phyloP scores from a whole-genome alignment of 257 asterid genomes.

The Nemophila menziesii region DNA sequence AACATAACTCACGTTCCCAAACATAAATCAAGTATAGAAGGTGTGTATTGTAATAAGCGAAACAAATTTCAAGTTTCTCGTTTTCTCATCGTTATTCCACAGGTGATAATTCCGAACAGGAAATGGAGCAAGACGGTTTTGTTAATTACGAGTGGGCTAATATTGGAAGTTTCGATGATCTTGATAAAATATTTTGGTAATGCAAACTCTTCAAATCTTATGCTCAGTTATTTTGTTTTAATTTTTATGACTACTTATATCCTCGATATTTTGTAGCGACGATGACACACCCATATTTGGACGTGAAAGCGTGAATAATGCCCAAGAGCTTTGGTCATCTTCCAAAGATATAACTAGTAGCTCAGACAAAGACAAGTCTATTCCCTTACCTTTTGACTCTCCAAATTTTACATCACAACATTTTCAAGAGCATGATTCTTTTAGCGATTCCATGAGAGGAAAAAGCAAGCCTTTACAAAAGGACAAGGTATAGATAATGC shows the following conservation, averaged over 20 bases:
- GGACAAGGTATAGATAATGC: conserved; percentile 32
- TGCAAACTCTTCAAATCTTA: conserved; percentile 10
- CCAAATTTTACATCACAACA: conserved; percentile 36
- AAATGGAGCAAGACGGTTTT: conserved; percentile 51
- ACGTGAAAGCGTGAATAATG: conserved; percentile 33
- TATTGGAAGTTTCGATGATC: conserved; percentile 89
- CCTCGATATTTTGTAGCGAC: conserved; percentile 74
- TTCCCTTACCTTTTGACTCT: conserved; percentile 42
- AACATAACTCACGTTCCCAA: conserved; percentile 19
- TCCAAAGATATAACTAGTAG: conserved; percentile 49
- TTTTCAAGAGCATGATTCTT: conserved; percentile 34
- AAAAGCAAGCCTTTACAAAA: conserved; percentile 32
- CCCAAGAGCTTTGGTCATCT: conserved; percentile 71
- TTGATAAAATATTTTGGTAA: conserved; percentile 87
- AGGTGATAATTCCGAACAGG: conserved; percentile 34
- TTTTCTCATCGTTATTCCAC: conserved; percentile 10
- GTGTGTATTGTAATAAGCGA: conserved; percentile 4
- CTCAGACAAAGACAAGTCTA: conserved; percentile 23
- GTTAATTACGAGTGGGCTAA: conserved; percentile 77
- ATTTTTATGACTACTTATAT: conserved; percentile 20
- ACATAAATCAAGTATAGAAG: conserved; percentile 28
- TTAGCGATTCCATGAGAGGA: conserved; percentile 26
- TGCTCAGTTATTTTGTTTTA: not conserved
- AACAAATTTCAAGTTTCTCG: conserved; percentile 4
- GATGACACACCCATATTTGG: conserved; percentile 62